Conservation (phyloP, 495 filamentous ascomycete genomes). For the Penicillium roqueforti region DNA sequence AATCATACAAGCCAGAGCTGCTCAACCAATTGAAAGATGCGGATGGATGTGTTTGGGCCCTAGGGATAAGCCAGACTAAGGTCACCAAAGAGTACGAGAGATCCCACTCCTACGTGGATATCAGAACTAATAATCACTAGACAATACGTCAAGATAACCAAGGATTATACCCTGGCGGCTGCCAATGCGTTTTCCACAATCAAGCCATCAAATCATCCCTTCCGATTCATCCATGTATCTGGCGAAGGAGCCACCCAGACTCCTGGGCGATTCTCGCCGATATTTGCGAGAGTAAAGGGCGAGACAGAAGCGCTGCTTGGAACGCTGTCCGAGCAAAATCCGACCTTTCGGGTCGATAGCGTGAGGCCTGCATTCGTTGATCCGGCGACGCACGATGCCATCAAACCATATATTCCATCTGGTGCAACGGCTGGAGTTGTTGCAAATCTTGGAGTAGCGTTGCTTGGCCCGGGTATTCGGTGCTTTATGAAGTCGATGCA, state of each 20-base stretch:
- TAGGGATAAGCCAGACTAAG: slow-evolving; percentile 55
- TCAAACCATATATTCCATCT: slow-evolving; percentile 40
- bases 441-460: background rate
- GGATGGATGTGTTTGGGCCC: slow-evolving; percentile 66
- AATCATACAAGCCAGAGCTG: slow-evolving; percentile 48
- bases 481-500: slow-evolving; percentile 12
- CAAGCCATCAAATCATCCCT: slow-evolving; percentile 28
- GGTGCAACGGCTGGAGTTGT: background rate
- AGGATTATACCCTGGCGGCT: slow-evolving; percentile 57
- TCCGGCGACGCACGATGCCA: slow-evolving; percentile 39
- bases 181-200: slow-evolving; percentile 57
- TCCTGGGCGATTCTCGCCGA: slow-evolving; percentile 48
- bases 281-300: slow-evolving; percentile 61
- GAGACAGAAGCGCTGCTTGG: slow-evolving; percentile 54
- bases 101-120: background rate
- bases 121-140: slow-evolving; percentile 29
- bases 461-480: slow-evolving; percentile 9
- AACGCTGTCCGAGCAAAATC: slow-evolving; percentile 39
- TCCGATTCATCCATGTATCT: slow-evolving; percentile 69
- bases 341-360: slow-evolving; percentile 44
- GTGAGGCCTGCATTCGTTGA: slow-evolving; percentile 56
- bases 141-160: slow-evolving; percentile 64
- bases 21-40: slow-evolving; percentile 59
- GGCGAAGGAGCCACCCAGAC: slow-evolving; percentile 49
- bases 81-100: slow-evolving; percentile 55